These are phyloP conservation scores for Cajanus cajan DNA, from an alignment of 306 rosid genomes.

Conservation along the genomic window DNA sequence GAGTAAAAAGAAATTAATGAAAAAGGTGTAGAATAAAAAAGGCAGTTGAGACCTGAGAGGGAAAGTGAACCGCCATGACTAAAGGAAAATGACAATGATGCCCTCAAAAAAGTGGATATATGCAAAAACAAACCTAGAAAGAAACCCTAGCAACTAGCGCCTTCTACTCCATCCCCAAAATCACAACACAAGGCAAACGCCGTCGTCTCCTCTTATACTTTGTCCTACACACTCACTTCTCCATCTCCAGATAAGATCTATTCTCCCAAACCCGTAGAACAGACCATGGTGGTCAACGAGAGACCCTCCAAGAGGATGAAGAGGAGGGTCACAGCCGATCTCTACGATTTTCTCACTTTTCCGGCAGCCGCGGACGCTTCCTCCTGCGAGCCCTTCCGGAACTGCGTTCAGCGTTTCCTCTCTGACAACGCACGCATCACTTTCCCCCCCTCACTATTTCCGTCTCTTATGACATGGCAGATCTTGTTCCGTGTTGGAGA, in stretches of 20 bases:
- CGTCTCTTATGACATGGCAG: constrained; percentile 84
- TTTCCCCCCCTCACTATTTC: constrained; percentile 66
- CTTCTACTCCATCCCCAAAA: not conserved
- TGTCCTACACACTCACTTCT: not conserved
- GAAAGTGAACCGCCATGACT: constrained; percentile 27
- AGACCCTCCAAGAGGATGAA: constrained; percentile 82
- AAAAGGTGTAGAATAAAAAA: not conserved
- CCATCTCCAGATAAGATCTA: not conserved
- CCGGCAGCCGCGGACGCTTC: not conserved
- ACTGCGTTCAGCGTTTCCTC: constrained; percentile 53
- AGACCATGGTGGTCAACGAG: constrained; percentile 69
- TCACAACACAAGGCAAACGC: not conserved
- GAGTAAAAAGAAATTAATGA: not conserved
- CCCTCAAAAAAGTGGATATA: constrained; percentile 28
- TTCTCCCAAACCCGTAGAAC: not conserved
- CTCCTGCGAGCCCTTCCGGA: constrained; percentile 51
- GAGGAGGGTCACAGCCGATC: constrained; percentile 72
- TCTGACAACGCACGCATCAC: constrained; percentile 62
- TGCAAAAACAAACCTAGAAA: constrained; percentile 14
- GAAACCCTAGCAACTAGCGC: constrained; percentile 35
- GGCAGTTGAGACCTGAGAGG: not conserved
- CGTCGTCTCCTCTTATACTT: too few relatives aligned
- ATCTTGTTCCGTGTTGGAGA: constrained; percentile 65
- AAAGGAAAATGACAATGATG: not conserved
- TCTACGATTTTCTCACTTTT: constrained; percentile 59